Percentiles rank a stretch among this genome's conserved stretches.
phyloP scores from a whole-genome alignment of 129 eudicot species.

The Erigeron canadensis region DNA sequence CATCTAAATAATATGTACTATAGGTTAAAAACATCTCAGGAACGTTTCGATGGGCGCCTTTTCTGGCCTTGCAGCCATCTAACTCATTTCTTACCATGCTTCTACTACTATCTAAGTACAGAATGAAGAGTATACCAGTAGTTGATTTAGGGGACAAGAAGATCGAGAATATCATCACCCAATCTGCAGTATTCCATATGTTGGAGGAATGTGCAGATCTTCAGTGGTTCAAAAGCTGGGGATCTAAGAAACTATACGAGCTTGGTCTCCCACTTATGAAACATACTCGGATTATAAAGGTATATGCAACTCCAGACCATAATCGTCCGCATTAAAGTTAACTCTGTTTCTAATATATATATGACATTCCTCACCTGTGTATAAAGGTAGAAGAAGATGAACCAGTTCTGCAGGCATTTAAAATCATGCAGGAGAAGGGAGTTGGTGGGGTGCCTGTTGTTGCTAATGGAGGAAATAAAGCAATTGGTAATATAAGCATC shows the following conservation, averaged over 20 bases:
- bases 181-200: conserved; percentile 94
- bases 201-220: conserved; percentile 85
- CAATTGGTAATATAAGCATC: conserved; percentile 85
- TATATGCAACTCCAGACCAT: neutral
- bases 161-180: conserved; percentile 81
- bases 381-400: conserved; percentile 81
- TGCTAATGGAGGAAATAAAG: conserved; percentile 62
- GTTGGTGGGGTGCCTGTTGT: conserved; percentile 91
- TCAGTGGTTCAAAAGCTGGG: conserved; percentile 94
- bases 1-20: neutral
- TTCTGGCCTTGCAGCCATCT: conserved; percentile 82
- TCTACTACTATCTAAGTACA: conserved; percentile 77
- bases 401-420: conserved; percentile 88
- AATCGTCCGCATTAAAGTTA: neutral
- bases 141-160: conserved; percentile 79
- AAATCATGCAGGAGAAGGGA: conserved; percentile 75
- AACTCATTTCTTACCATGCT: conserved; percentile 90
- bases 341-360: neutral
- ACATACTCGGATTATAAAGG: conserved; percentile 57
- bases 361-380: neutral
- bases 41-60: conserved; percentile 96
- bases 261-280: conserved; percentile 88
- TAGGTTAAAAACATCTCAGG: conserved; percentile 94
- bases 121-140: conserved; percentile 91
- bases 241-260: conserved; percentile 69